phyloP scores from a whole-genome alignment of 441 rosid species.

The Cnidoscolus chayamansa region DNA sequence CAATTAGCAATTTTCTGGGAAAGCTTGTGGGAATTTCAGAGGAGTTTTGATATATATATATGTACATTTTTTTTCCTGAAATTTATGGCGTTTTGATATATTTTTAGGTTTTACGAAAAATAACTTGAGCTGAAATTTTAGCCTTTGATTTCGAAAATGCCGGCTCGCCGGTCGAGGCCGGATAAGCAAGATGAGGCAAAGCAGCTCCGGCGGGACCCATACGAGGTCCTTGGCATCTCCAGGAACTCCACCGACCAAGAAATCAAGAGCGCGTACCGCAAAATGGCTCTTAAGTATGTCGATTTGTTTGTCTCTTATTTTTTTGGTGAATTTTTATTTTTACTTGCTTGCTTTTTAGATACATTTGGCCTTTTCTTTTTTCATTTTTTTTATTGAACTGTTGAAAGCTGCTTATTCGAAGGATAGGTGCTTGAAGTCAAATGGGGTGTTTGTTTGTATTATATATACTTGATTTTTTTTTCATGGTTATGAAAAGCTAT shows the following conservation, averaged over 20 bases:
- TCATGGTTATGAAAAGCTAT: not conserved
- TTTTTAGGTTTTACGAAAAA: not conserved
- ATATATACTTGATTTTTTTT: not conserved
- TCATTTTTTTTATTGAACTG: not conserved
- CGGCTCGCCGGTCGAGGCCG: constrained; percentile 65
- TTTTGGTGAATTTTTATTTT: constrained; percentile 9
- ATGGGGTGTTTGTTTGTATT: not conserved
- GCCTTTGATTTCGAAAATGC: constrained; percentile 44
- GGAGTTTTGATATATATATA: not conserved
- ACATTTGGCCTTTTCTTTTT: not conserved
- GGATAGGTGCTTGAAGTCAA: not conserved
- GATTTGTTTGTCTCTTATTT: not conserved
- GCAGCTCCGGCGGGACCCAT: constrained; percentile 85
- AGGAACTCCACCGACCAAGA: constrained; percentile 85
- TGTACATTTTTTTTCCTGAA: constrained; percentile 14
- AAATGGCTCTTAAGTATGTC: constrained; percentile 91
- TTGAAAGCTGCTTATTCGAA: not conserved
- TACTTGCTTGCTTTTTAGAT: not conserved
- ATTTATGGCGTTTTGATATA: constrained; percentile 10
- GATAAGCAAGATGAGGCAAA: constrained; percentile 59
- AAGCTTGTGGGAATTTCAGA: constrained; percentile 7
- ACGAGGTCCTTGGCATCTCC: constrained; percentile 74
- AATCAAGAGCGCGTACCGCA: constrained; percentile 78
- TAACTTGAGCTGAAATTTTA: constrained; percentile 1
- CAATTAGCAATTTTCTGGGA: constrained; percentile 8